Evolutionary conservation across 208 protist genomes (phyloP).

Genomic region (Trypanosomatidae sp.): DNA sequence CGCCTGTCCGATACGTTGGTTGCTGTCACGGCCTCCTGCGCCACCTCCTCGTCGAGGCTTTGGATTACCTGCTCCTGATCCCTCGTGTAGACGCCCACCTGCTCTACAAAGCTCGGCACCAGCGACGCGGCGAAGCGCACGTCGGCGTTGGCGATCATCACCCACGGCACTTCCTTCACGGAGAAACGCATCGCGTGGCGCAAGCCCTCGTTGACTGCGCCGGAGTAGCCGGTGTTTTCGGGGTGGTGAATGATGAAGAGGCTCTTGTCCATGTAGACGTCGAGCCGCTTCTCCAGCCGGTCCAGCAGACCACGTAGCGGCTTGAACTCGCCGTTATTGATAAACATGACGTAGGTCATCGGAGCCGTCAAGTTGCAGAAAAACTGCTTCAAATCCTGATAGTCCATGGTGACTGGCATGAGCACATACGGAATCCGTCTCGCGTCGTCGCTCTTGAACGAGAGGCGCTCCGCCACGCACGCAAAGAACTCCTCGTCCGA

Average conservation of each 20-base stretch:
- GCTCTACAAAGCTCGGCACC: slow-evolving; percentile 10
- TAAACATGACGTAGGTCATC: slow-evolving; percentile 39
- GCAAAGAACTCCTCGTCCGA: slow-evolving; percentile 20
- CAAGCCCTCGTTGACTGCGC: slow-evolving; percentile 35
- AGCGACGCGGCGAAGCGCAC: slow-evolving; percentile 22
- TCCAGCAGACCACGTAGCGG: slow-evolving; percentile 14
- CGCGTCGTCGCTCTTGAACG: slow-evolving; percentile 6
- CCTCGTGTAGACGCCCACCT: neutral
- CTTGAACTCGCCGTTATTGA: slow-evolving; percentile 34
- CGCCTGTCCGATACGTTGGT: neutral
- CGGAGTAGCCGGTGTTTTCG: slow-evolving; percentile 28
- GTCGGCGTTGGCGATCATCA: slow-evolving; percentile 40
- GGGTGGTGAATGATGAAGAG: slow-evolving; percentile 29
- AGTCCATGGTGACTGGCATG: slow-evolving; percentile 37
- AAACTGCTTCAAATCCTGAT: slow-evolving; percentile 33
- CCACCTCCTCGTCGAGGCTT: slow-evolving; percentile 16
- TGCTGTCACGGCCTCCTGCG: slow-evolving; percentile 3
- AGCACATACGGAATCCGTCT: slow-evolving; percentile 29
- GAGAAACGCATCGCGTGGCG: slow-evolving; percentile 18
- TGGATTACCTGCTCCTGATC: slow-evolving; percentile 5
- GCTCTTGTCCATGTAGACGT: slow-evolving; percentile 1
- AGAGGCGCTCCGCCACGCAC: slow-evolving; percentile 23
- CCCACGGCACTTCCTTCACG: slow-evolving; percentile 30
- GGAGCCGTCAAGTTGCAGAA: slow-evolving; percentile 35
- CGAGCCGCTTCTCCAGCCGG: neutral